Conservation (phyloP, 176 grass and related monocot species). For the Oryza meyeriana region DNA sequence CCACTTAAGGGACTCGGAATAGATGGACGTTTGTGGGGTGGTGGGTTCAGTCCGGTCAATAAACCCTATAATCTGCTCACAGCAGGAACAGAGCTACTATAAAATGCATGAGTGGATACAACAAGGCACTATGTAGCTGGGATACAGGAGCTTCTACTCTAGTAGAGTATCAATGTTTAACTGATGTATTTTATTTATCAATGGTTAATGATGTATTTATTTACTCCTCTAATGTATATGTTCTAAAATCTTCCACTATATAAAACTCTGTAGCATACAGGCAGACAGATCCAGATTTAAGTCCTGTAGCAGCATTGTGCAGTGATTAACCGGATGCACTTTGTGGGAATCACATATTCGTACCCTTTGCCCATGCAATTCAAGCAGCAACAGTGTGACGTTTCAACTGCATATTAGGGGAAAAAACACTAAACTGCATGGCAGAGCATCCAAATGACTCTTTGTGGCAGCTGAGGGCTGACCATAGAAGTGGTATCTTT, state of each 20-base stretch:
- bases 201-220: not conserved
- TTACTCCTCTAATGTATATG: not conserved
- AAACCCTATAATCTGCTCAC: not conserved
- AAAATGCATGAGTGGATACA: constrained; percentile 10
- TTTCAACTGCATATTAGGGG: constrained; percentile 12
- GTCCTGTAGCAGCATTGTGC: constrained; percentile 22
- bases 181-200: too few relatives aligned
- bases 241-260: constrained; percentile 4
- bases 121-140: not conserved
- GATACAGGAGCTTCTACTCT: constrained; percentile 1
- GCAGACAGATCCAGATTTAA: constrained; percentile 28
- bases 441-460: not conserved
- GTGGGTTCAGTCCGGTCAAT: constrained; percentile 13
- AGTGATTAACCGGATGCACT: constrained; percentile 24
- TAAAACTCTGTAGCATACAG: not conserved
- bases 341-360: constrained; percentile 12
- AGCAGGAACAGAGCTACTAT: not conserved
- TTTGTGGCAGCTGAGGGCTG: not conserved
- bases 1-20: constrained; percentile 11
- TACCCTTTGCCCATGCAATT: constrained; percentile 10
- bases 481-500: not conserved
- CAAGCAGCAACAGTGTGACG: not conserved
- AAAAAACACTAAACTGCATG: not conserved
- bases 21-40: not conserved
- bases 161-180: not conserved